Percentiles rank a stretch among this genome's conserved stretches.
Conservation (phyloP, 352 stramenopile genomes). For the Plasmopara halstedii region DNA sequence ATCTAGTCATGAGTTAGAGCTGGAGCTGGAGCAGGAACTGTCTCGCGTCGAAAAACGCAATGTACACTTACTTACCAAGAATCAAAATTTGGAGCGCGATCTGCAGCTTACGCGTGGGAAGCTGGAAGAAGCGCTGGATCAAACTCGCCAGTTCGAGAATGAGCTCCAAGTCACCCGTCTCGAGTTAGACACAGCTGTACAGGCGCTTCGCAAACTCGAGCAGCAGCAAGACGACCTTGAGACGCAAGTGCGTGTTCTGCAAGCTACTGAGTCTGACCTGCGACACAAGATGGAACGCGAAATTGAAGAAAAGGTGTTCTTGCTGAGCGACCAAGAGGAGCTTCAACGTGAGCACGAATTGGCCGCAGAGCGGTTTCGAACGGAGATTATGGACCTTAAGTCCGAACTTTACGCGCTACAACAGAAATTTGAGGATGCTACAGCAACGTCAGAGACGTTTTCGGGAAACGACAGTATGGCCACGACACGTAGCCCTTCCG, state of each 20-base stretch:
- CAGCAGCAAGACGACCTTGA: slow-evolving; percentile 72
- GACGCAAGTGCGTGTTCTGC: slow-evolving; percentile 76
- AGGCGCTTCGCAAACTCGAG: slow-evolving; percentile 44
- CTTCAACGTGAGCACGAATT: slow-evolving; percentile 74
- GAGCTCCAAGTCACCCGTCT: slow-evolving; percentile 35
- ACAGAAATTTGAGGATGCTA: slow-evolving; percentile 44
- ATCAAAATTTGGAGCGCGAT: slow-evolving; percentile 47
- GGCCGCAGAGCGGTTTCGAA: slow-evolving; percentile 66
- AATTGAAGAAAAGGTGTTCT: slow-evolving; percentile 83
- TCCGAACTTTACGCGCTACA: slow-evolving; percentile 73
- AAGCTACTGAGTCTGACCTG: slow-evolving; percentile 71
- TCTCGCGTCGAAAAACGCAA: slow-evolving; percentile 51
- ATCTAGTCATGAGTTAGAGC: slow-evolving; percentile 73
- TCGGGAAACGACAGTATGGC: slow-evolving; percentile 28
- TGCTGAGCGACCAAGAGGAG: slow-evolving; percentile 77
- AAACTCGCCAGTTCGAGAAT: slow-evolving; percentile 45
- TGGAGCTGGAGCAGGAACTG: slow-evolving; percentile 71
- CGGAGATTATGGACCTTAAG: slow-evolving; percentile 82
- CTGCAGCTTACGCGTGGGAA: slow-evolving; percentile 37
- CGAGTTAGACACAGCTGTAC: slow-evolving; percentile 31
- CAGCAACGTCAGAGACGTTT: slow-evolving; percentile 12
- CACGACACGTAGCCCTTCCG: slow-evolving; percentile 23
- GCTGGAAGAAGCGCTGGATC: slow-evolving; percentile 44
- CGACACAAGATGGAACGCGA: slow-evolving; percentile 78
- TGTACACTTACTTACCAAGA: slow-evolving; percentile 30